phyloP scores from a whole-genome alignment of 768 basidiomycete genomes.

The Tricholomella constricta region DNA sequence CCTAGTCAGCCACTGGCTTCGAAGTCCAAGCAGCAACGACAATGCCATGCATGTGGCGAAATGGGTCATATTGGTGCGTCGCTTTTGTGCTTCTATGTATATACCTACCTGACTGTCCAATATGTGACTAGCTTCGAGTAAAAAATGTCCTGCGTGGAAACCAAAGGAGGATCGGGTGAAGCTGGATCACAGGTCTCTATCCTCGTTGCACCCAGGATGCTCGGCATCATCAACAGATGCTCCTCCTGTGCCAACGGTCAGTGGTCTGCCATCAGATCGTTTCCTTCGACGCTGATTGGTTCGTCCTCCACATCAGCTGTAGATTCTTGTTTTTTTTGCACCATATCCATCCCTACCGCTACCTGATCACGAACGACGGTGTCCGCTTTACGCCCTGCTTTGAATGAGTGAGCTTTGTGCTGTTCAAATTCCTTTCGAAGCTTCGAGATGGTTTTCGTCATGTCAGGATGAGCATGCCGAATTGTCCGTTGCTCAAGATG shows the following conservation, averaged over 20 bases:
- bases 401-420: not conserved
- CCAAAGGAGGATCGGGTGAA: too few relatives aligned
- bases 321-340: not conserved
- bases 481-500: conserved; percentile 19
- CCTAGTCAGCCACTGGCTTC: too few relatives aligned
- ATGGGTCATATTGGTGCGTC: not conserved
- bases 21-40: not conserved
- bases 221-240: too few relatives aligned
- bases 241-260: too few relatives aligned
- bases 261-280: too few relatives aligned
- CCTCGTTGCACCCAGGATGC: too few relatives aligned
- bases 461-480: conserved; percentile 24
- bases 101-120: too few relatives aligned
- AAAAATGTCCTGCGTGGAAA: too few relatives aligned
- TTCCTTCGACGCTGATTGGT: not conserved
- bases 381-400: not conserved
- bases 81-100: too few relatives aligned
- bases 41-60: not conserved
- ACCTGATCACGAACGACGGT: conserved; percentile 13
- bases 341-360: conserved; percentile 1
- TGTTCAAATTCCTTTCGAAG: conserved; percentile 1
- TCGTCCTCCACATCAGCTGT: not conserved
- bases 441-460: conserved; percentile 23
- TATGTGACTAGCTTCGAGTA: too few relatives aligned
- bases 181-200: too few relatives aligned